These are phyloP conservation scores for Trypanosoma platydactyli DNA, from an alignment of 208 protist species.

Conservation along the genomic window DNA sequence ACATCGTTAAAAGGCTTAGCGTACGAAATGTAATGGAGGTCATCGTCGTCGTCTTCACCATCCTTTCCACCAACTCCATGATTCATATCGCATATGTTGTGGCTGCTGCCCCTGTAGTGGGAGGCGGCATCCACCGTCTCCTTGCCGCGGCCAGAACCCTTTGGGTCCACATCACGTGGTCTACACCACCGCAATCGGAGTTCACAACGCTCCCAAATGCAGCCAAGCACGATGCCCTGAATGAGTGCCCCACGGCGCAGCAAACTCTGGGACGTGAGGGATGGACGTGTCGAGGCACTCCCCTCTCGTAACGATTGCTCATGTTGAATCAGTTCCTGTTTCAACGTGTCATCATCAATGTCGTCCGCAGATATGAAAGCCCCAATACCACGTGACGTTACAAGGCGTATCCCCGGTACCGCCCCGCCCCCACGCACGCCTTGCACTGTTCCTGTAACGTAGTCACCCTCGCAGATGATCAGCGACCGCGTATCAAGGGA, in stretches of 20 bases:
- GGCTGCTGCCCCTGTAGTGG: no score
- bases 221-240: slow-evolving; percentile 66
- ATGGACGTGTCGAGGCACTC: neutral
- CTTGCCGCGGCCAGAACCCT: neutral
- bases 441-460: slow-evolving; percentile 59
- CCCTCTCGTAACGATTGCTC: slow-evolving; percentile 41
- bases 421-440: slow-evolving; percentile 44
- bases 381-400: slow-evolving; percentile 59
- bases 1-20: slow-evolving; percentile 33
- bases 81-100: no score
- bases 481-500: slow-evolving; percentile 29
- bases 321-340: slow-evolving; percentile 56
- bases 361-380: slow-evolving; percentile 63
- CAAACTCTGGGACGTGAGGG: slow-evolving; percentile 39
- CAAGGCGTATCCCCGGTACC: slow-evolving; percentile 52
- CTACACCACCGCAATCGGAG: slow-evolving; percentile 74
- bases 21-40: slow-evolving; percentile 33
- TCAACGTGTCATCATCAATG: slow-evolving; percentile 55
- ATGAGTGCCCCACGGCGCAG: slow-evolving; percentile 65
- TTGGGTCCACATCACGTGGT: slow-evolving; percentile 30
- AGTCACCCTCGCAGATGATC: slow-evolving; percentile 68
- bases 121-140: neutral
- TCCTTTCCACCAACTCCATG: neutral
- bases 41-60: slow-evolving; percentile 3
- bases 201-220: slow-evolving; percentile 71